phyloP scores from a whole-genome alignment of 164 flowering plant species.

The Houttuynia cordata region DNA sequence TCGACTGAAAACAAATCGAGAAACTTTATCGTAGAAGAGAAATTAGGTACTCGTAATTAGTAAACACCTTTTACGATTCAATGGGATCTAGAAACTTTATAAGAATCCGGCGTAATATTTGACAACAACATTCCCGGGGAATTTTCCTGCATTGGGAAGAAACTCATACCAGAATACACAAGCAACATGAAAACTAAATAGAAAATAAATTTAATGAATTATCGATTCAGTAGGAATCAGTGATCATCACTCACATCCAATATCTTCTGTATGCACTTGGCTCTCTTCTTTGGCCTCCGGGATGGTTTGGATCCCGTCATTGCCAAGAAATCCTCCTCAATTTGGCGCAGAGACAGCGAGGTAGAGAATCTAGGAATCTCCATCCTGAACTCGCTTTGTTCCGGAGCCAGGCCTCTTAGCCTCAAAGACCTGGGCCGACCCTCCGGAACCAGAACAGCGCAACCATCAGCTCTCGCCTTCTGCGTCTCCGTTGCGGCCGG shows the following conservation, averaged over 20 bases:
- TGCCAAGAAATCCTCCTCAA: constrained; percentile 58
- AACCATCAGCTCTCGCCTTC: not conserved
- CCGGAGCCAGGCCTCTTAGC: not conserved
- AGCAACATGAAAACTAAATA: not conserved
- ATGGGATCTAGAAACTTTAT: constrained; percentile 32
- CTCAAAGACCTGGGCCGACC: not conserved
- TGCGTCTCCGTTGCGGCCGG: not conserved
- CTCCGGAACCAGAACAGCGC: not conserved
- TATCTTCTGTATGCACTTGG: constrained; percentile 33
- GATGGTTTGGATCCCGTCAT: constrained; percentile 42
- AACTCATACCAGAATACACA: not conserved
- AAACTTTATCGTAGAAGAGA: not conserved
- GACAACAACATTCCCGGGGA: constrained; percentile 51
- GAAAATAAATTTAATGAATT: not conserved
- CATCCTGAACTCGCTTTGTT: not conserved
- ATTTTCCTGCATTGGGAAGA: constrained; percentile 24
- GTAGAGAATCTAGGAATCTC: constrained; percentile 21
- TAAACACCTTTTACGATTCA: not conserved
- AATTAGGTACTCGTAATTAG: too few relatives aligned
- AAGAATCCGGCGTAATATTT: constrained; percentile 31
- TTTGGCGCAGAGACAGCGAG: constrained; percentile 48
- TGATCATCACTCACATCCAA: constrained; percentile 40
- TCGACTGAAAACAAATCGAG: not conserved
- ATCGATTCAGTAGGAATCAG: too few relatives aligned
- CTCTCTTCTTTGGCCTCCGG: constrained; percentile 61